phyloP scores from a whole-genome alignment of 2,329 filamentous ascomycete species.

The Phyllosticta ampelicida region DNA sequence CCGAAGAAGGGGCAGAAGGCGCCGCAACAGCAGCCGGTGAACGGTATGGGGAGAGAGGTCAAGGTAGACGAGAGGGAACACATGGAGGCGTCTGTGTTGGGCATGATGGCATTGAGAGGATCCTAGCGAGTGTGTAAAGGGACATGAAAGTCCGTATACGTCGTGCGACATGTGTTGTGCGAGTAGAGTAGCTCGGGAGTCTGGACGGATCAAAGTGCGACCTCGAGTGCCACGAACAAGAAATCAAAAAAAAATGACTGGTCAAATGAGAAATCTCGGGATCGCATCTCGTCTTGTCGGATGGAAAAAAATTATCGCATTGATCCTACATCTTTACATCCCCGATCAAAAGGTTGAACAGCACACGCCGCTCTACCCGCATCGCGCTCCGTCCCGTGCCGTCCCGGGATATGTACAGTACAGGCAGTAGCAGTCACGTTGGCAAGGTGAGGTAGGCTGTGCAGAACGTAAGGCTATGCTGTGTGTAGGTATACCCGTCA shows the following conservation, averaged over 20 bases:
- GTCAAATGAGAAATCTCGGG: background rate
- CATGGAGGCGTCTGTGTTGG: slow-evolving; percentile 59
- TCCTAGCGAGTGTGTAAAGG: slow-evolving; percentile 19
- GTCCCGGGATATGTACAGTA: background rate
- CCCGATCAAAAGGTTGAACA: background rate
- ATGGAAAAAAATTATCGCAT: background rate
- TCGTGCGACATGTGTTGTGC: background rate
- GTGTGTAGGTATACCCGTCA: background rate
- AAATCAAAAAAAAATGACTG: background rate
- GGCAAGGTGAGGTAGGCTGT: background rate
- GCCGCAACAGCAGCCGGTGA: background rate
- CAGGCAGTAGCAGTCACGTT: background rate
- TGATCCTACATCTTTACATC: background rate
- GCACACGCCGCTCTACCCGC: background rate
- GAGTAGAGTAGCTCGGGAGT: background rate
- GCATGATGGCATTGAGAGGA: slow-evolving; percentile 68
- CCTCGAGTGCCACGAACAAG: background rate
- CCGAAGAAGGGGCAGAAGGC: slow-evolving; percentile 24
- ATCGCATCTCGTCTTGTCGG: background rate
- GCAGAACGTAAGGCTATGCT: background rate
- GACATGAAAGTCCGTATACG: background rate
- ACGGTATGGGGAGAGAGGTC: slow-evolving; percentile 21
- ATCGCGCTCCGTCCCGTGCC: background rate
- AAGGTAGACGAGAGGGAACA: slow-evolving; percentile 38
- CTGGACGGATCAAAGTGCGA: background rate